Evolutionary conservation across 495 filamentous ascomycete genomes (phyloP).

Genomic region (Neurospora sp.): DNA sequence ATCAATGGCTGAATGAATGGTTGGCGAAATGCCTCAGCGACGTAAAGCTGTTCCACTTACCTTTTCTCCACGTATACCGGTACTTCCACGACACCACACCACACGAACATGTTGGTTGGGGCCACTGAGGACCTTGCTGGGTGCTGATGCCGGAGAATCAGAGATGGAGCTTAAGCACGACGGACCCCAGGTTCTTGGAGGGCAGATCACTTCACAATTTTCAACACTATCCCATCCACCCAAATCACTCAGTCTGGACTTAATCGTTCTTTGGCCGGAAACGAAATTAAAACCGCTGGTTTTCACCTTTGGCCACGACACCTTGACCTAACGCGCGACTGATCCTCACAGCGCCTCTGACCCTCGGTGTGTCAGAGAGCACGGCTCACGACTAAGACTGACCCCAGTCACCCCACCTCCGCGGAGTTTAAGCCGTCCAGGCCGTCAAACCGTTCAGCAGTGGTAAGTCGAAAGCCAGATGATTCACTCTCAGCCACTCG

Average conservation of each 20-base stretch:
- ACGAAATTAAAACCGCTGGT: slow-evolving; percentile 13
- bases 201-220: neutral
- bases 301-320: slow-evolving; percentile 7
- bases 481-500: slow-evolving; percentile 14
- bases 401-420: neutral
- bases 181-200: neutral
- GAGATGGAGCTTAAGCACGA: neutral
- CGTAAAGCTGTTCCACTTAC: neutral
- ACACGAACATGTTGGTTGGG: neutral
- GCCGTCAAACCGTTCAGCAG: neutral
- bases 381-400: neutral
- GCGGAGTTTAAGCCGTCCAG: neutral
- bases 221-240: neutral
- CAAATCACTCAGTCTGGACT: neutral
- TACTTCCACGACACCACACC: neutral
- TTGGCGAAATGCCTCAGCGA: neutral
- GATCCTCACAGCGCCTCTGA: slow-evolving; percentile 2
- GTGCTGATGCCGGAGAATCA: neutral
- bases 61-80: neutral
- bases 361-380: neutral
- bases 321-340: slow-evolving; percentile 20
- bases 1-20: neutral
- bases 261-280: slow-evolving; percentile 7
- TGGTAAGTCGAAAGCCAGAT: slow-evolving; percentile 5
- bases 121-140: neutral